Conservation (phyloP, 2,329 filamentous ascomycete species). For the Fusarium nelsonii region DNA sequence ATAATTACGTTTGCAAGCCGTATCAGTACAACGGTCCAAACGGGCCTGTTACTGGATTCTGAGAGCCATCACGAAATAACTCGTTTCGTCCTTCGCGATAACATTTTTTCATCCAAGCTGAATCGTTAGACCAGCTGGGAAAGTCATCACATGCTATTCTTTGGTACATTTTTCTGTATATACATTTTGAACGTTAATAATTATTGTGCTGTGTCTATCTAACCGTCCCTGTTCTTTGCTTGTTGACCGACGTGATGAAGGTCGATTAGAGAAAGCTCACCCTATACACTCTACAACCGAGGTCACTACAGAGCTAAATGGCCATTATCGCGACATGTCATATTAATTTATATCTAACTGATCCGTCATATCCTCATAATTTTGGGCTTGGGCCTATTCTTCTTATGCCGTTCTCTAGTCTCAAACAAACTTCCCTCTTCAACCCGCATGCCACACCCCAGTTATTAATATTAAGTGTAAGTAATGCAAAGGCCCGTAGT, state of each 20-base stretch:
- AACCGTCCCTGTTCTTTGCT: neutral
- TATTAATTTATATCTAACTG: neutral
- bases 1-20: constrained; percentile 3
- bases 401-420: neutral
- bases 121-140: no score
- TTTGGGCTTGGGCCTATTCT: neutral
- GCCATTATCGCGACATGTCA: neutral
- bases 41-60: neutral
- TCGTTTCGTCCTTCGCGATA: no score
- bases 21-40: neutral
- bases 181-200: neutral
- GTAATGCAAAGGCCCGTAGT: neutral
- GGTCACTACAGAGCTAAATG: neutral
- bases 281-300: neutral
- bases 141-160: neutral
- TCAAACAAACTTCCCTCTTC: neutral
- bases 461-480: neutral
- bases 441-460: neutral
- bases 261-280: neutral
- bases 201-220: neutral
- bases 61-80: rapidly evolving
- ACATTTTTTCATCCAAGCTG: no score
- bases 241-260: neutral
- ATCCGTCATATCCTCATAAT: neutral
- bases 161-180: neutral